Evolutionary conservation across 73 alveolate species (phyloP).

Genomic region (Paramecium octaurelia): DNA sequence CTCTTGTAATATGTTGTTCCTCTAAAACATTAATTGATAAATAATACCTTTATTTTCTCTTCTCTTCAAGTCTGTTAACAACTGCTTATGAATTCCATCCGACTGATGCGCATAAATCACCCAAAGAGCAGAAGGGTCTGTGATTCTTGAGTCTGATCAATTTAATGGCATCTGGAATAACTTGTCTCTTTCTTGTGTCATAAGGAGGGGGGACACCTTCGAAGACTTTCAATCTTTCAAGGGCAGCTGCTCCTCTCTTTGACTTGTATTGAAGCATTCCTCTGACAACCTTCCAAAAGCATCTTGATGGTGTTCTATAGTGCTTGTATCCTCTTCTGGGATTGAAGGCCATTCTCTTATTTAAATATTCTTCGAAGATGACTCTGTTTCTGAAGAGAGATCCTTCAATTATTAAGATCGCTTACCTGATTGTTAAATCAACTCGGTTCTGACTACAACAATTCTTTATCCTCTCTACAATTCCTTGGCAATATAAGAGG

Average conservation of each 20-base stretch:
- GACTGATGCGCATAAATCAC: slow-evolving; percentile 85
- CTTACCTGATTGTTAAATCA: slow-evolving; percentile 75
- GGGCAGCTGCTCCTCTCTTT: slow-evolving; percentile 95
- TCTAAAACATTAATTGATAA: background rate
- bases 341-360: slow-evolving; percentile 94
- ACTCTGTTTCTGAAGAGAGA: slow-evolving; percentile 61
- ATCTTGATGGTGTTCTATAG: slow-evolving; percentile 95
- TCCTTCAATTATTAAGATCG: slow-evolving; percentile 8
- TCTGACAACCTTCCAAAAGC: slow-evolving; percentile 95
- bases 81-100: slow-evolving; percentile 93
- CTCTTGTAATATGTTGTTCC: slow-evolving; percentile 39
- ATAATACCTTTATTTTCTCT: slow-evolving; percentile 76
- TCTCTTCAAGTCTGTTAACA: slow-evolving; percentile 85
- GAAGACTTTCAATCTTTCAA: slow-evolving; percentile 87
- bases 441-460: slow-evolving; percentile 93
- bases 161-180: slow-evolving; percentile 93
- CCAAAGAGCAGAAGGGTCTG: slow-evolving; percentile 83
- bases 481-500: slow-evolving; percentile 97
- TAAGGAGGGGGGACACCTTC: slow-evolving; percentile 99
- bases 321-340: slow-evolving; percentile 97
- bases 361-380: slow-evolving; percentile 81
- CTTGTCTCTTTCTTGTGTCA: slow-evolving; percentile 90
- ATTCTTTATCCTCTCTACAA: slow-evolving; percentile 91
- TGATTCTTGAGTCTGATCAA: slow-evolving; percentile 79
- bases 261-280: slow-evolving; percentile 95